Conservation (phyloP, 305 asterid genomes). For the Euphrasia arctica region DNA sequence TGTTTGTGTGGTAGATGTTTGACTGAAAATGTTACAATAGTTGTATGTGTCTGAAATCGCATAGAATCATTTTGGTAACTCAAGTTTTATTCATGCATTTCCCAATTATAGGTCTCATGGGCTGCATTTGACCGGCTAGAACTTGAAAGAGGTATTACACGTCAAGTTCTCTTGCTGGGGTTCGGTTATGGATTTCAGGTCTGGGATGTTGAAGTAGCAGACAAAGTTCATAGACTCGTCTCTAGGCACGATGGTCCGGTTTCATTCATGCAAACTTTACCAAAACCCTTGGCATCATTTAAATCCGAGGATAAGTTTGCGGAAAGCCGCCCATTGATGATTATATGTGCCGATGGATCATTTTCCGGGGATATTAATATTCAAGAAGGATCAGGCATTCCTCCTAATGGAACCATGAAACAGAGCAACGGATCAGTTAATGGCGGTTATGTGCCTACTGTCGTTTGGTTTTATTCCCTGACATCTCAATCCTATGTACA, state of each 20-base stretch:
- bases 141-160: slow-evolving; percentile 37
- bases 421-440: slow-evolving; percentile 41
- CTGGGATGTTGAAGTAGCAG: slow-evolving; percentile 90
- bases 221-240: slow-evolving; percentile 72
- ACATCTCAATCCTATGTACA: slow-evolving; percentile 79
- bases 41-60: neutral
- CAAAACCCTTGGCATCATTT: slow-evolving; percentile 30
- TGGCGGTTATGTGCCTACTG: slow-evolving; percentile 57
- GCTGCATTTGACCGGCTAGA: slow-evolving; percentile 83
- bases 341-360: slow-evolving; percentile 78
- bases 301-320: slow-evolving; percentile 39
- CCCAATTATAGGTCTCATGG: slow-evolving; percentile 66
- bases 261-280: slow-evolving; percentile 69
- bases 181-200: slow-evolving; percentile 81
- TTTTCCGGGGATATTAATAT: slow-evolving; percentile 55
- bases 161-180: slow-evolving; percentile 60
- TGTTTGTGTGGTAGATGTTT: neutral
- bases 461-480: slow-evolving; percentile 87
- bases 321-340: slow-evolving; percentile 70
- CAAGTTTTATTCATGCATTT: slow-evolving; percentile 11
- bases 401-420: slow-evolving; percentile 47
- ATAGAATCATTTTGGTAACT: slow-evolving; percentile 7
- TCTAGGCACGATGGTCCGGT: slow-evolving; percentile 92
- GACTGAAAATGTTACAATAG: neutral
- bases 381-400: slow-evolving; percentile 43